Conservation (phyloP, 352 stramenopile species). For the Globisporangium recalcitrans region DNA sequence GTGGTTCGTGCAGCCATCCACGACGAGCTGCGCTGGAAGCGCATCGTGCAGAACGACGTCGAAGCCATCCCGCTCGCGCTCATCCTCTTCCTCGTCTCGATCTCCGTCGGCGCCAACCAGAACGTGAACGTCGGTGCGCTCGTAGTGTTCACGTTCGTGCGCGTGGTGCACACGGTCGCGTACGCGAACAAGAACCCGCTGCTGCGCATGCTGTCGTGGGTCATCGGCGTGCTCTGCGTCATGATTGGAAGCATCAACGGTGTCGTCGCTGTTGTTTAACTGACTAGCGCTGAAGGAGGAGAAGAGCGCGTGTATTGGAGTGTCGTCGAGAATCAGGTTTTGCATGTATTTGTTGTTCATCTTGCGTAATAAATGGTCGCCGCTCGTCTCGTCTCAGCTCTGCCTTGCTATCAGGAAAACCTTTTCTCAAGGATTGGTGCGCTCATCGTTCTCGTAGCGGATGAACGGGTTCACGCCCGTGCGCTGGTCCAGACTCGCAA, state of each 20-base stretch:
- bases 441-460: constrained; percentile 11
- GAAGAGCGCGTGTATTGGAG: no score
- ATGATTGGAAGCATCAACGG: constrained; percentile 8
- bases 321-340: no score
- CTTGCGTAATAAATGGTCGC: no score
- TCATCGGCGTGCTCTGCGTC: constrained; percentile 13
- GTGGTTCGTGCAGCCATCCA: constrained; percentile 1
- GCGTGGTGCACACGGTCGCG: constrained; percentile 26
- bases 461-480: constrained; percentile 40
- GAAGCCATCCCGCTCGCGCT: constrained; percentile 22
- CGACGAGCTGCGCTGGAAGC: constrained; percentile 29
- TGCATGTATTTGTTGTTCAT: no score
- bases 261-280: neutral
- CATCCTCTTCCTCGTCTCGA: constrained; percentile 15
- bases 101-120: constrained; percentile 22
- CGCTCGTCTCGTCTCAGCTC: no score
- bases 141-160: constrained; percentile 23
- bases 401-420: no score
- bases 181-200: constrained; percentile 30
- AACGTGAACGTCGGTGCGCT: constrained; percentile 18
- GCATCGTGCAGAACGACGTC: constrained; percentile 35
- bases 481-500: constrained; percentile 26
- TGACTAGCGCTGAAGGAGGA: neutral
- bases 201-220: constrained; percentile 23
- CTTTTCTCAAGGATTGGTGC: neutral